phyloP scores from a whole-genome alignment of 257 asterid species.

The Penstemon barbatus region DNA sequence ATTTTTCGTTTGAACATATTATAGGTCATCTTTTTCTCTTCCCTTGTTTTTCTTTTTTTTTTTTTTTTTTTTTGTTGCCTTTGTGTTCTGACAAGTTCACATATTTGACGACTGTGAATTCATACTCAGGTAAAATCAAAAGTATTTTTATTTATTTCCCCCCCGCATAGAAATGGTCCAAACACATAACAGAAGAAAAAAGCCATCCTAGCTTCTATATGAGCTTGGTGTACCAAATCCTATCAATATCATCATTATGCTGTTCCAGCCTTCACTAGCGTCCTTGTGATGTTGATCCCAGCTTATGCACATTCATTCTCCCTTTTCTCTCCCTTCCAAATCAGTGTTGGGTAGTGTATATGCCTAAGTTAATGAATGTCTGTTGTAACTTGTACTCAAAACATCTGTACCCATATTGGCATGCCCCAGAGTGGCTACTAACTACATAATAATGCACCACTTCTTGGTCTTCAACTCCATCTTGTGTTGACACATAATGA shows the following conservation, averaged over 20 bases:
- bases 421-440: too few relatives aligned
- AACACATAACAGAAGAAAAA: background rate
- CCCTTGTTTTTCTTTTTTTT: too few relatives aligned
- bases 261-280: background rate
- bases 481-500: too few relatives aligned
- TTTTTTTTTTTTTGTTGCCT: too few relatives aligned
- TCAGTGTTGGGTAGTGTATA: too few relatives aligned
- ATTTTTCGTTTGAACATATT: background rate
- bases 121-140: background rate
- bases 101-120: background rate
- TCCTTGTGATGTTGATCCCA: background rate
- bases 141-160: background rate
- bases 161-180: background rate
- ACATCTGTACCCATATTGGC: too few relatives aligned
- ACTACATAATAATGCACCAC: too few relatives aligned
- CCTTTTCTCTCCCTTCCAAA: background rate
- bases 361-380: too few relatives aligned
- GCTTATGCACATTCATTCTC: background rate
- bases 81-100: background rate
- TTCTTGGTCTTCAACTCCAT: too few relatives aligned
- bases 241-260: background rate
- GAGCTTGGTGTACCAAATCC: background rate
- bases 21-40: conserved; percentile 1
- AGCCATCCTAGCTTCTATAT: background rate
- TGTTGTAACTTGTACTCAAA: too few relatives aligned